Conservation (phyloP, 495 filamentous ascomycete species). For the Penicillium odoratum region DNA sequence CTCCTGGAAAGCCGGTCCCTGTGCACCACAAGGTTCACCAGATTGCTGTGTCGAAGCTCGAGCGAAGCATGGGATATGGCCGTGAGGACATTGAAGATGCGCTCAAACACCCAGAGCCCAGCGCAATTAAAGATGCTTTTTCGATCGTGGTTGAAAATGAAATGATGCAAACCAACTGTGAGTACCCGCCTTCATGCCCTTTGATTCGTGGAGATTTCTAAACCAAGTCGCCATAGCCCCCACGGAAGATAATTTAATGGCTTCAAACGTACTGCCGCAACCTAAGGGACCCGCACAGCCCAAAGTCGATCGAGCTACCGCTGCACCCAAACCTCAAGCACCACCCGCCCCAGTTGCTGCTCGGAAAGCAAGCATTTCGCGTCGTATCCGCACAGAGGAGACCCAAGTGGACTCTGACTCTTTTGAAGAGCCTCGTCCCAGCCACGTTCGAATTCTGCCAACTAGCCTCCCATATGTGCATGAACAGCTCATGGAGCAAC, state of each 20-base stretch:
- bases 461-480: conserved; percentile 89
- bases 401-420: conserved; percentile 32
- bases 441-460: conserved; percentile 85
- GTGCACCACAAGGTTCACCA: conserved; percentile 88
- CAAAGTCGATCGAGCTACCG: conserved; percentile 22
- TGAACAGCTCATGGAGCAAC: conserved; percentile 79
- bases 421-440: conserved; percentile 48
- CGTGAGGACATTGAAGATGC: conserved; percentile 95
- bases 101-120: conserved; percentile 85
- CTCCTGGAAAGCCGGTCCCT: conserved; percentile 70
- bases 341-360: conserved; percentile 16
- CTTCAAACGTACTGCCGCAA: conserved; percentile 25
- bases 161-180: conserved; percentile 92
- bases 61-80: conserved; percentile 96
- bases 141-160: conserved; percentile 97
- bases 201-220: not conserved
- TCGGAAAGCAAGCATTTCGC: conserved; percentile 29
- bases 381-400: conserved; percentile 29
- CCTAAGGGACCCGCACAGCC: conserved; percentile 23
- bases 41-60: conserved; percentile 88
- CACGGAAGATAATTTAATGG: conserved; percentile 42
- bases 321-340: conserved; percentile 24
- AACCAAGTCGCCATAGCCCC: conserved; percentile 35
- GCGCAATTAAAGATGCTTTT: conserved; percentile 98
- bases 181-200: conserved; percentile 19